These are phyloP conservation scores for Candida manassasensis DNA, from an alignment of 805 yeast species.

Conservation along the genomic window DNA sequence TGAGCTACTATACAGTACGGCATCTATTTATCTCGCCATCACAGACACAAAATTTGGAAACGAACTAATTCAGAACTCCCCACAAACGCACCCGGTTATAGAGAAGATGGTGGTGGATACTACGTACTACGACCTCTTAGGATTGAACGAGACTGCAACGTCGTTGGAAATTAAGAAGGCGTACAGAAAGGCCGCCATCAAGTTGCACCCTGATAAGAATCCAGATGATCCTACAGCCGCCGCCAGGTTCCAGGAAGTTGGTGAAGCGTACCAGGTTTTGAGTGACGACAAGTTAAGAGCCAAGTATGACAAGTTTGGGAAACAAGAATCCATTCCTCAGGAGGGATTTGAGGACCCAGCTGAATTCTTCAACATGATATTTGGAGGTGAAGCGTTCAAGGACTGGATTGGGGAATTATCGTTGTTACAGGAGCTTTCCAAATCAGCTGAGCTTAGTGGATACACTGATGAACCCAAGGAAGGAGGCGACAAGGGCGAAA, in stretches of 20 bases:
- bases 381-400: conserved; percentile 77
- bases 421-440: conserved; percentile 35
- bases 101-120: conserved; percentile 42
- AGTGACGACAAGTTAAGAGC: conserved; percentile 60
- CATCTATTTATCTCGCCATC: too few species aligned
- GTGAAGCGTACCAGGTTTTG: conserved; percentile 75
- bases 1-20: too few species aligned
- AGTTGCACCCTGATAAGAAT: conserved; percentile 42
- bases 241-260: conserved; percentile 41
- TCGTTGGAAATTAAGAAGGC: conserved; percentile 42
- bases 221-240: conserved; percentile 45
- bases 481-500: conserved; percentile 4
- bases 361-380: conserved; percentile 79
- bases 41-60: too few species aligned
- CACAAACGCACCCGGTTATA: too few species aligned
- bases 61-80: too few species aligned
- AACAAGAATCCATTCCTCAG: conserved; percentile 54
- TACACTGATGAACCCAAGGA: conserved; percentile 25
- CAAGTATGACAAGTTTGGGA: conserved; percentile 72
- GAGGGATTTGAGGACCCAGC: conserved; percentile 79
- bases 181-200: conserved; percentile 41
- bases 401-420: conserved; percentile 86
- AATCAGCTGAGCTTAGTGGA: conserved; percentile 40
- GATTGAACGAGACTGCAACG: conserved; percentile 31
- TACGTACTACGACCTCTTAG: conserved; percentile 37